Evolutionary conservation across 805 yeast species (phyloP), one percentile per base, ranked within the genome.

Genomic region (Aciculoconidium aculeatum): DNA sequence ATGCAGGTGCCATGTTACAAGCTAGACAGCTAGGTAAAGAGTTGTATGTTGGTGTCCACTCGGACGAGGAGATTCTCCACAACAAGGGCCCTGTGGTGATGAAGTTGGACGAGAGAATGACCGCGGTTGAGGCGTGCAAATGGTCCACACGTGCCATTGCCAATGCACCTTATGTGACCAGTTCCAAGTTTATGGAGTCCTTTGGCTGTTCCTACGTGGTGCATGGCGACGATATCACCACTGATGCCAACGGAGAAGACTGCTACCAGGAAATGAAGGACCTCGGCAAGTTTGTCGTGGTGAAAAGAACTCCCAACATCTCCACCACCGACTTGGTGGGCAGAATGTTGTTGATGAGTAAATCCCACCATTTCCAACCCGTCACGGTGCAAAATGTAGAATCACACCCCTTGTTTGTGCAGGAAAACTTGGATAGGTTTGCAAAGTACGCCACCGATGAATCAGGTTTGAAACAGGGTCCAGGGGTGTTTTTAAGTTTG

Each of bases 171-270:
- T 92, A 92, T 50, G 96, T 90, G 9, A 92, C 98, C 0, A 82
- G 77, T 40, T 94, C 94, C 1, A 61, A 59, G 23, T 80, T 85
- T 30, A 72, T 87, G 85, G 86, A 82, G 43, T 42, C 64, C 15
- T 74, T 74, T 48, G 73, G 72, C 5, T 92, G 98, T 61, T 58
- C 75, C 48, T 92, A 78, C 52, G 98, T 92, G n/a, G 95, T 92
- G 7, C 98, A 92, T 55, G 98, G 98, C 5, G 98, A 92, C 56
- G 98, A 92, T 51, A 86, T 92, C 41, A 92, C 96, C 15, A 83
- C 96, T 2, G 97, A 92, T 56, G 95, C 95, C 10, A 70, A 85
- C 48, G 98, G 98, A 2, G 78, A 84, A 33, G 98, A 92, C 58
- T 86, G 96, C 47, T 92, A 92, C 58, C 80, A 81, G 34, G 67